These are phyloP conservation scores for Colletotrichum liaoningense DNA, from an alignment of 2,329 filamentous ascomycete species.

Conservation along the genomic window DNA sequence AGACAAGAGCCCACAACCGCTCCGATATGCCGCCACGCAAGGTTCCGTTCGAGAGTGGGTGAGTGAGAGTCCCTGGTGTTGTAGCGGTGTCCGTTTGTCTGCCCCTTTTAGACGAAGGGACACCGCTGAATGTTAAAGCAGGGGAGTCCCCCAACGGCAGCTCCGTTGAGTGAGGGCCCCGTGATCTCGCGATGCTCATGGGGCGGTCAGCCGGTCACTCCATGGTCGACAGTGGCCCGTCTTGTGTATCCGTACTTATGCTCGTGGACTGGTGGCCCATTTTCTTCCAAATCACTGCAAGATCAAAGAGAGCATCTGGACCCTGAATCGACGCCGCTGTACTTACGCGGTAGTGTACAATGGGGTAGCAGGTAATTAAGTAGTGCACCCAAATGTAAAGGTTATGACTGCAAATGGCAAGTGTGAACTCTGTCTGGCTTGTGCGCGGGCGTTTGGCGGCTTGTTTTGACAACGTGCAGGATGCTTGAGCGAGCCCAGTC, in stretches of 20 bases:
- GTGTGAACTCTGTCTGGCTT: background rate
- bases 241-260: background rate
- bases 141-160: constrained; percentile 18
- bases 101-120: constrained; percentile 3
- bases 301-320: constrained; percentile 5
- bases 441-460: background rate
- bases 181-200: constrained; percentile 21
- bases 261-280: background rate
- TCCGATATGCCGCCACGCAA: background rate
- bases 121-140: constrained; percentile 14
- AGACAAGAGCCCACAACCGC: background rate
- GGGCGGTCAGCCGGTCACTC: constrained; percentile 7
- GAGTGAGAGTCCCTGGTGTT: background rate
- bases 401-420: constrained; percentile 9
- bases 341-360: background rate
- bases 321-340: constrained; percentile 22
- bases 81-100: constrained; percentile 8
- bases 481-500: background rate
- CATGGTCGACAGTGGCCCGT: background rate
- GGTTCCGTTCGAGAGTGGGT: background rate
- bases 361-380: background rate
- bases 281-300: constrained; percentile 17
- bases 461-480: background rate
- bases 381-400: background rate
- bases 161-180: background rate